Evolutionary conservation across 768 basidiomycete genomes (phyloP).

Genomic region (Chalciporus piperatus): DNA sequence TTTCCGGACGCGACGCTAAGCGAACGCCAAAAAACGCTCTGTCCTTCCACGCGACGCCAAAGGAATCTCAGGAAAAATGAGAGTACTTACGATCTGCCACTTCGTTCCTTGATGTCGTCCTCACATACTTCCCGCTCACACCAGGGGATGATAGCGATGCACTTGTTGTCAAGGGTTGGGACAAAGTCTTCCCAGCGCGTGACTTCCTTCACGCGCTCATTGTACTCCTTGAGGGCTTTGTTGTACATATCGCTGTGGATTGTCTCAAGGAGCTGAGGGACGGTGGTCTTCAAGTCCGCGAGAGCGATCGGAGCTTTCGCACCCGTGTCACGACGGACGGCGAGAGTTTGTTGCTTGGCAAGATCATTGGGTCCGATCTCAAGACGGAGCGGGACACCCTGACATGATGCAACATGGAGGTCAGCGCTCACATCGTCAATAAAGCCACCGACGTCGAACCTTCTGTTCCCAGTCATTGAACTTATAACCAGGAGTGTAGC

Average conservation of each 20-base stretch:
- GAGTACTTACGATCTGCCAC: conserved; percentile 66
- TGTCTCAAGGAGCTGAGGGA: conserved; percentile 70
- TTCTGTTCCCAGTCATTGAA: conserved; percentile 99
- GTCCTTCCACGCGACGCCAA: background rate
- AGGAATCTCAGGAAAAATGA: background rate
- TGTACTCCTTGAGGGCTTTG: conserved; percentile 72
- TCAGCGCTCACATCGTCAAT: background rate
- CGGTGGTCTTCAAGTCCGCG: conserved; percentile 41
- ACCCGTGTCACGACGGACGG: conserved; percentile 81
- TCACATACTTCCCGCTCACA: conserved; percentile 92
- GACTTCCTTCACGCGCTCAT: conserved; percentile 66
- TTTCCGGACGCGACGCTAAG: background rate
- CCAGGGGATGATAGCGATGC: conserved; percentile 90
- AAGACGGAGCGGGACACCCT: conserved; percentile 96
- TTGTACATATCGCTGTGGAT: conserved; percentile 90
- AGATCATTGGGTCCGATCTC: conserved; percentile 96
- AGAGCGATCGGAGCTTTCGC: conserved; percentile 56
- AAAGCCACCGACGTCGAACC: conserved; percentile 40
- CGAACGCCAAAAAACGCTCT: background rate
- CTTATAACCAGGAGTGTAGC: conserved; percentile 98
- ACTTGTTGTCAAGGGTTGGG: conserved; percentile 85
- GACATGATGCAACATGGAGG: conserved; percentile 3
- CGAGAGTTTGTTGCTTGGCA: conserved; percentile 73
- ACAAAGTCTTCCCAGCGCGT: conserved; percentile 93
- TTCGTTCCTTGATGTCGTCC: conserved; percentile 97